Conservation (phyloP, 2,329 filamentous ascomycete species). For the Endothia cerciana region DNA sequence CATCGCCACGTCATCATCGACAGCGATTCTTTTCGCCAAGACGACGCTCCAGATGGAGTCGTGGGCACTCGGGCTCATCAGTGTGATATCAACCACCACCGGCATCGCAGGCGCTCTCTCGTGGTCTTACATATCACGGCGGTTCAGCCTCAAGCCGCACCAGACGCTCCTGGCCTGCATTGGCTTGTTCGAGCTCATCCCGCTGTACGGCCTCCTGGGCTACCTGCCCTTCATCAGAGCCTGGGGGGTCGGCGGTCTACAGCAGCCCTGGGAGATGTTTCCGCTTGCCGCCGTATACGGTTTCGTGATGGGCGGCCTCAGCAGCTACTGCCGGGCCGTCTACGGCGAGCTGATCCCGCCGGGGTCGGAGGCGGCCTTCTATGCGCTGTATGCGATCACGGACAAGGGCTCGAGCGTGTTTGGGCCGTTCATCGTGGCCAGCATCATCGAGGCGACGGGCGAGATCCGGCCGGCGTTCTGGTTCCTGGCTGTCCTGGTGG, state of each 20-base stretch:
- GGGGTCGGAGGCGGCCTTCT: constrained; percentile 94
- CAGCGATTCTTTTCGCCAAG: constrained; percentile 94
- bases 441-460: constrained; percentile 83
- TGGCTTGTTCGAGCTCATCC: constrained; percentile 86
- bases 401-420: constrained; percentile 96
- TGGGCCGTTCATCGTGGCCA: constrained; percentile 89
- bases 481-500: constrained; percentile 86
- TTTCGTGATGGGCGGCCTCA: constrained; percentile 89
- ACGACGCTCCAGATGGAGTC: constrained; percentile 89
- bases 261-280: constrained; percentile 97
- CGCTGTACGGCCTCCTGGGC: constrained; percentile 85
- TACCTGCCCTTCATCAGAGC: constrained; percentile 79
- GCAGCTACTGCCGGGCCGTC: constrained; percentile 87
- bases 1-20: constrained; percentile 92
- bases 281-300: constrained; percentile 89
- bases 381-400: constrained; percentile 94
- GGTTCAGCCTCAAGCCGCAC: constrained; percentile 71
- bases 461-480: constrained; percentile 87
- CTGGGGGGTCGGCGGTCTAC: constrained; percentile 81
- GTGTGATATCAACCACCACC: constrained; percentile 83
- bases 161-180: constrained; percentile 95
- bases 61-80: constrained; percentile 87
- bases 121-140: constrained; percentile 79
- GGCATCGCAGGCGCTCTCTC: constrained; percentile 88
- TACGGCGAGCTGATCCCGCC: constrained; percentile 94